Conservation (phyloP, 257 asterid genomes). For the Solanum ossicruentum region DNA sequence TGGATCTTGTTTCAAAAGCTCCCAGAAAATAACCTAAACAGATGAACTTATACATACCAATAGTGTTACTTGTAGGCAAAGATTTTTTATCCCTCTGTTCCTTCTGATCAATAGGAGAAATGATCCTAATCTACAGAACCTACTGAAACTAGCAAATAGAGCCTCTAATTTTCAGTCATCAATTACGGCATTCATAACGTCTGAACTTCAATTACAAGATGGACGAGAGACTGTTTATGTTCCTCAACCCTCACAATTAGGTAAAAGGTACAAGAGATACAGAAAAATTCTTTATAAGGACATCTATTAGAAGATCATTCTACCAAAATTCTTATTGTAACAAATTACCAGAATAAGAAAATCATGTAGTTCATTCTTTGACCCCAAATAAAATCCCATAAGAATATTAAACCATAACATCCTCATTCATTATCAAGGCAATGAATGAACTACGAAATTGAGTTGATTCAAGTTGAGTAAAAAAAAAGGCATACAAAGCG, state of each 20-base stretch:
- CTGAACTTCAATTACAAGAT: neutral
- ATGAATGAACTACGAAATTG: neutral
- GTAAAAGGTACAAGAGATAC: neutral
- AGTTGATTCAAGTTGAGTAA: neutral
- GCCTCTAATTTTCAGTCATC: neutral
- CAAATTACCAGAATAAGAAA: neutral
- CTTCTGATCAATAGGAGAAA: neutral
- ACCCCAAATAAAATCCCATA: neutral
- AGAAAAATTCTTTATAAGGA: neutral
- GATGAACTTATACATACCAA: neutral
- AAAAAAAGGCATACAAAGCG: neutral
- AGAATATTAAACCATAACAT: neutral
- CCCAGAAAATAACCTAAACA: neutral
- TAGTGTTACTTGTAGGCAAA: neutral
- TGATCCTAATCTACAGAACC: neutral
- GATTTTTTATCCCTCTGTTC: neutral
- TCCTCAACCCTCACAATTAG: neutral
- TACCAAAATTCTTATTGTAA: neutral
- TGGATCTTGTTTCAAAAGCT: neutral
- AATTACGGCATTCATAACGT: neutral
- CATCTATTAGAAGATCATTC: neutral
- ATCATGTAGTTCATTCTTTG: neutral
- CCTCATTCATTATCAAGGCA: neutral
- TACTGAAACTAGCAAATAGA: neutral
- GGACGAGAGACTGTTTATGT: neutral